Base-by-base conservation (phyloP, 2,329 filamentous ascomycete genomes). In the Penicillium brevicompactum region DNA sequence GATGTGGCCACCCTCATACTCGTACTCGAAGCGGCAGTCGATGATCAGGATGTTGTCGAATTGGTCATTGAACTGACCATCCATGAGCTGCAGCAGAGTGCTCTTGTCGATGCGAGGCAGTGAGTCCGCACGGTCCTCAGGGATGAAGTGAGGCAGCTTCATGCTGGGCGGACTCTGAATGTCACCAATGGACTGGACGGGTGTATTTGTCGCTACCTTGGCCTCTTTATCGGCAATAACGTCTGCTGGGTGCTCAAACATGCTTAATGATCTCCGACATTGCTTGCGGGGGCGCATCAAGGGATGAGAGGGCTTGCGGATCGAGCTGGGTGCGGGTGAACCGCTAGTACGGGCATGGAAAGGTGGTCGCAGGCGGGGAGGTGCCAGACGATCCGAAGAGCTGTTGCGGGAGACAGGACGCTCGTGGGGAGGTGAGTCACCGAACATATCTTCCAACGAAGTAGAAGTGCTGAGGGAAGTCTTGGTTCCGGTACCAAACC, bases 11-110 rank as follows among this genome's bases (percentile, higher is more conserved):
- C 94, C 94, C 14, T 96, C 89, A 72, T 95, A 99, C 77, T 99
- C 94, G 74, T 99, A 99, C 80, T 99, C 94, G 71, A 99, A 99
- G 18, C 94, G 90, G 74, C 94, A 99, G 75, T 99, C 94, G 67
- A 99, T 88, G 68, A 99, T 83, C 74, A 96, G 84, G 72, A 91
- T 87, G 70, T 92, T 85, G 57, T 92, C 87, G 72, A 90, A 97
- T 22, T 84, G 74, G 24, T 87, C 82, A 67, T 86, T 85, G 76
- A 87, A 96, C 65, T 90, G 88, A 58, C 92, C 92, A 73, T 96
- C 89, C 58, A 99, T 82, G 34, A 99, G 84, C n/a, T 92, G 84
- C 53, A 96, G 78, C 72, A 99, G 83, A 3, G 92, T 96, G 47
- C 86, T 82, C 70, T 88, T 87, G 53, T 86, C 85, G 69, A 99